phyloP scores from a whole-genome alignment of 257 asterid species.

The Catharanthus roseus region DNA sequence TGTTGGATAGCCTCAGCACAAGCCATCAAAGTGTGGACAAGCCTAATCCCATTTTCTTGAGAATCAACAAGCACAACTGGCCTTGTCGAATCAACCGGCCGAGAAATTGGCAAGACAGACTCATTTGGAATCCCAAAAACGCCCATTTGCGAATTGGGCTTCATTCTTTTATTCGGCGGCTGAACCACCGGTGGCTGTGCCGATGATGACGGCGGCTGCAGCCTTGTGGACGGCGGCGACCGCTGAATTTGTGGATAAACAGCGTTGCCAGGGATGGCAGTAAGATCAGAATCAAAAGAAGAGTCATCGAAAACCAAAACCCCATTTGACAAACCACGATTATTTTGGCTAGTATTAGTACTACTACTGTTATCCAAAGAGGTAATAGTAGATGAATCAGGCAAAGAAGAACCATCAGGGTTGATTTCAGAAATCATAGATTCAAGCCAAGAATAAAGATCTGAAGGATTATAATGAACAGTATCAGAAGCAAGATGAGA shows the following conservation, averaged over 20 bases:
- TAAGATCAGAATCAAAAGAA: constrained; percentile 73
- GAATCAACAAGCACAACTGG: constrained; percentile 65
- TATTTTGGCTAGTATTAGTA: not conserved
- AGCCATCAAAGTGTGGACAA: constrained; percentile 79
- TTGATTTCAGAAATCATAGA: constrained; percentile 69
- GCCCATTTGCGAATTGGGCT: constrained; percentile 16
- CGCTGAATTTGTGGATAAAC: constrained; percentile 34
- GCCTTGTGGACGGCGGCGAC: not conserved
- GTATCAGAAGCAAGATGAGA: constrained; percentile 54
- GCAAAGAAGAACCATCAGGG: constrained; percentile 32
- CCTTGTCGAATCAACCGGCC: constrained; percentile 34
- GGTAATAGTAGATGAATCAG: constrained; percentile 19
- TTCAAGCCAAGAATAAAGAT: constrained; percentile 74
- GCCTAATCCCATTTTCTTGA: constrained; percentile 76
- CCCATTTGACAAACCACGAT: not conserved
- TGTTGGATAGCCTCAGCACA: constrained; percentile 84
- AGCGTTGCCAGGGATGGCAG: constrained; percentile 80
- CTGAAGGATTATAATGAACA: constrained; percentile 78
- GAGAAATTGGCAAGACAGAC: constrained; percentile 10
- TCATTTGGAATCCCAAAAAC: constrained; percentile 16
- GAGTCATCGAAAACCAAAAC: constrained; percentile 25
- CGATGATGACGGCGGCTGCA: too few species aligned
- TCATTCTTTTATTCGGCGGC: constrained; percentile 44
- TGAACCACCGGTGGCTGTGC: not conserved
- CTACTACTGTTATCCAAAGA: constrained; percentile 19